Base-by-base conservation (phyloP, 768 basidiomycete species). In the Boletellus sp. region DNA sequence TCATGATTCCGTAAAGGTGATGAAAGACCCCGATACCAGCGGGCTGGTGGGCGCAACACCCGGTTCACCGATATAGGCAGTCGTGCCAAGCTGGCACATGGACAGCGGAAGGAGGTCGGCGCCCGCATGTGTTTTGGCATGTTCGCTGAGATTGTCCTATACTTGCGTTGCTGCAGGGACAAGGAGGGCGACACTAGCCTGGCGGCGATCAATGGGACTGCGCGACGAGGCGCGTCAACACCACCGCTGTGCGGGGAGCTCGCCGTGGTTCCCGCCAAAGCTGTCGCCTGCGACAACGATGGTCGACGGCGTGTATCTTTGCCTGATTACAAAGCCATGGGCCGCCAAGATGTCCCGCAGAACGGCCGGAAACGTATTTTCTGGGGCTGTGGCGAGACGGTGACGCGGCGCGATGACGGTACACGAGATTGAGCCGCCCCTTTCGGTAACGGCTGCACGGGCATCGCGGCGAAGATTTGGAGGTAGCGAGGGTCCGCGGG, bases 181-280 rank as follows among this genome's bases (percentile, higher is more conserved):
- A 31, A 87, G 71, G 19, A 84, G 67, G 22, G 79, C 68, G 53
- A 89, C 66, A 52, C 85, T 80, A 0, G n/a, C 67, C 62, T 38
- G 80, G 79, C 28, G 85, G 68, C 4, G 70, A 68, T 37, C 69
- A 38, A 60, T 16, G 79, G 20, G 81, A 80, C 67, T 87, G 84
- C 51, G 74, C 69, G 35, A 79, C 63, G 20, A 67, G 58, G 33
- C 67, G 64, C 8, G 65, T 53, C 31, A 65, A 32, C 6, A 65
- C 50, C 10, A 67, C 3, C 26, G 65, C 65, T 60, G 37, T 24
- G 4, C 8, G 8, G 13, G 15, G 9, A 1, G 51, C 59, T 24
- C n/a, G 67, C 65, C 63, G 3, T 54, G 50, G 20, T 49, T 63
- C 6, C 57, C 65, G 0, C 65, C 64, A 6, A 60, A 60, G 16